A percentile compares a stretch with the other conserved stretches of the same genome.
phyloP scores from a whole-genome alignment of 2,329 filamentous ascomycete genomes.

The Bipolaris oryzae region DNA sequence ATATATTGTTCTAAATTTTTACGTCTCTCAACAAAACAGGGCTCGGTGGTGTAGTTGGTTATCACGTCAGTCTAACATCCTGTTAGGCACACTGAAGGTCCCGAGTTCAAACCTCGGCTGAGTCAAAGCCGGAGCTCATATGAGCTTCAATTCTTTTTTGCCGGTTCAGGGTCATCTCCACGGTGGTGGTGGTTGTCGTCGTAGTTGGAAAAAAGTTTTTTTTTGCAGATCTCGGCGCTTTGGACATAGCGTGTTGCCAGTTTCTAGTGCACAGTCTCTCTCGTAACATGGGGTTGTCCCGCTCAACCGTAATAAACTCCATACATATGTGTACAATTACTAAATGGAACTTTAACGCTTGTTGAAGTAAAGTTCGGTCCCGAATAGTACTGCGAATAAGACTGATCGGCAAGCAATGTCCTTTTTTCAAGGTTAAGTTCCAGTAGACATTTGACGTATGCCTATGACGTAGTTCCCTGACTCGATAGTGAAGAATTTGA shows the following conservation, averaged over 20 bases:
- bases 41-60: constrained; percentile 54
- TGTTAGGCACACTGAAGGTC: constrained; percentile 16
- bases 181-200: no score
- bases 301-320: not conserved
- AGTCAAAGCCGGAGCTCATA: constrained; percentile 11
- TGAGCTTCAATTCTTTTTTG: constrained; percentile 1
- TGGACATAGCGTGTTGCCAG: no score
- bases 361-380: no score
- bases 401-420: no score
- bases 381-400: no score
- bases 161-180: not conserved
- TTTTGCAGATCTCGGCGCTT: not conserved
- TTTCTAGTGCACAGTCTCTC: no score
- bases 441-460: no score
- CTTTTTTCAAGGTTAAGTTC: no score
- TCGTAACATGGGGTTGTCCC: not conserved
- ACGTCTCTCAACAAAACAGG: constrained; percentile 9
- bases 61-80: constrained; percentile 55
- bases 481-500: no score
- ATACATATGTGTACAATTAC: no score
- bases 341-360: no score
- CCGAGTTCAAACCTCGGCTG: constrained; percentile 30
- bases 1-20: not conserved
- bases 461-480: no score
- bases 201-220: not conserved